Percentiles rank a stretch among this genome's conserved stretches.
These are phyloP conservation scores for Radiomyces spectabilis DNA, from an alignment of 192 early-diverging fungal genomes.

Conservation along the genomic window DNA sequence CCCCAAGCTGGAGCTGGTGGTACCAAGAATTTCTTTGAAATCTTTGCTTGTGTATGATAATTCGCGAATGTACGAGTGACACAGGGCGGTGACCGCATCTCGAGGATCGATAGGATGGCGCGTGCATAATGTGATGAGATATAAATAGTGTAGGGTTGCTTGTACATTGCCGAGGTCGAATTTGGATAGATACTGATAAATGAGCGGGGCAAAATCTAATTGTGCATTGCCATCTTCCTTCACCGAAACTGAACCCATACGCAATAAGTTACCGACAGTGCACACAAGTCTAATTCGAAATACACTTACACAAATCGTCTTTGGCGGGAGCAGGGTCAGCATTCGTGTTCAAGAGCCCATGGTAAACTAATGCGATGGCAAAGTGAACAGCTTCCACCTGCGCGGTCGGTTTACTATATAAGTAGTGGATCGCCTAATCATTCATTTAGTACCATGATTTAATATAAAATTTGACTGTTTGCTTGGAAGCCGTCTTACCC, in stretches of 20 bases:
- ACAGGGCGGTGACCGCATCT: too few species aligned
- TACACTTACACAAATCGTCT: constrained; percentile 24
- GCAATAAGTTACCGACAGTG: too few species aligned
- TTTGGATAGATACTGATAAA: constrained; percentile 35
- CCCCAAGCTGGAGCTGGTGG: too few species aligned
- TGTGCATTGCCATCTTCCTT: background rate
- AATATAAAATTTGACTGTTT: constrained; percentile 2
- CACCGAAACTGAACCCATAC: too few species aligned
- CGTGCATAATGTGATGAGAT: constrained; percentile 51
- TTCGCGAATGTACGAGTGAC: too few species aligned
- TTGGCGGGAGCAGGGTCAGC: constrained; percentile 36
- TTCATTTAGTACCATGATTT: background rate
- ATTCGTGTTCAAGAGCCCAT: constrained; percentile 71
- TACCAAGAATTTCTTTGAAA: background rate
- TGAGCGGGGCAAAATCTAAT: constrained; percentile 48
- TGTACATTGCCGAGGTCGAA: too few species aligned
- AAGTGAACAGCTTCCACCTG: constrained; percentile 87
- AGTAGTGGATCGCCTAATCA: constrained; percentile 60
- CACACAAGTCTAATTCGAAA: too few species aligned
- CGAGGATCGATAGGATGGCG: constrained; percentile 9
- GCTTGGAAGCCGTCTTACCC: constrained; percentile 9
- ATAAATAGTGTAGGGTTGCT: constrained; percentile 60
- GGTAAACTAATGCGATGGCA: constrained; percentile 73
- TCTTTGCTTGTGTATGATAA: too few species aligned
- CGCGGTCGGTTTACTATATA: constrained; percentile 52